Conservation (phyloP, 176 grass and related monocot genomes). For the Zizania latifolia region DNA sequence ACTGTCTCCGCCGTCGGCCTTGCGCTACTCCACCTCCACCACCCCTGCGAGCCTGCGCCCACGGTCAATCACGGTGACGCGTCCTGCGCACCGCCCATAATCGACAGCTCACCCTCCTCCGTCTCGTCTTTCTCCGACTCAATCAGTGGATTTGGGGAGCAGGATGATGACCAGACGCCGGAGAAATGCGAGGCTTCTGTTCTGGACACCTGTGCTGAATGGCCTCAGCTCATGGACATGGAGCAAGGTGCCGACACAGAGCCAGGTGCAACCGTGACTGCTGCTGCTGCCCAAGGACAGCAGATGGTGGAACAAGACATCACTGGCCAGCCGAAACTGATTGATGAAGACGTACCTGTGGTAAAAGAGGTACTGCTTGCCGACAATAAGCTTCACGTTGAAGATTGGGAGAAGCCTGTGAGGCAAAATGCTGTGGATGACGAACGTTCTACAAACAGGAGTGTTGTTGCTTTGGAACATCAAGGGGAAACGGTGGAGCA, state of each 20-base stretch:
- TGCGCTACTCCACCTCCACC: no score
- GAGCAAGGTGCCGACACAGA: not conserved
- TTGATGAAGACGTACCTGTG: not conserved
- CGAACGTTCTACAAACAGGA: no score
- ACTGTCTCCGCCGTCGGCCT: not conserved
- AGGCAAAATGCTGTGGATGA: no score
- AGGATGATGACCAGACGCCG: not conserved
- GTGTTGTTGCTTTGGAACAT: not conserved
- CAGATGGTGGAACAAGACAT: not conserved
- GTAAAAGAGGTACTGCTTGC: not conserved
- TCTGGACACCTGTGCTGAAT: not conserved
- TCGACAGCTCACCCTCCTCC: not conserved
- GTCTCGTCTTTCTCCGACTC: not conserved
- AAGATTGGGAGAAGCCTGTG: not conserved
- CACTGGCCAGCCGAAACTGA: not conserved
- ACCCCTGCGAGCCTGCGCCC: conserved; percentile 8
- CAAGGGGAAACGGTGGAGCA: not conserved
- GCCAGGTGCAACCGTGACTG: not conserved
- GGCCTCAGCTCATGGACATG: no score
- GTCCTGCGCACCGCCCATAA: not conserved
- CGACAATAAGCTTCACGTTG: not conserved
- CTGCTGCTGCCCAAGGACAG: not conserved
- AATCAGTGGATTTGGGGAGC: not conserved
- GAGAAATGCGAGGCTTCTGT: not conserved
- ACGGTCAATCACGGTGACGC: not conserved